These are phyloP conservation scores for Fraxinus baroniana DNA, from an alignment of 305 asterid species.

Conservation along the genomic window DNA sequence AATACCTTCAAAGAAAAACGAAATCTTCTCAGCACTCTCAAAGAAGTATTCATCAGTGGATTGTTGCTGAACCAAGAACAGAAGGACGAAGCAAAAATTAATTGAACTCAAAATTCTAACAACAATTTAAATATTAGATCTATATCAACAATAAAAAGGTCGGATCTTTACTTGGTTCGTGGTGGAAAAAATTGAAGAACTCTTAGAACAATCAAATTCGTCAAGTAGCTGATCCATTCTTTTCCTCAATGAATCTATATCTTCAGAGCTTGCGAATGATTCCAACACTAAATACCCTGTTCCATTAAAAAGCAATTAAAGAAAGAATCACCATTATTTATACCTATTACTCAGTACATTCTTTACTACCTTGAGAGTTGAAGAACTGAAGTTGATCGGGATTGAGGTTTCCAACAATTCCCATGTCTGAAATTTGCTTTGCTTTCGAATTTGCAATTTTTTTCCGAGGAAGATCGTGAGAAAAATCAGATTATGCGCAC, in stretches of 20 bases:
- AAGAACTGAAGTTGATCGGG: slow-evolving; percentile 51
- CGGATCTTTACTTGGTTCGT: slow-evolving; percentile 64
- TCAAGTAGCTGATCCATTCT: slow-evolving; percentile 70
- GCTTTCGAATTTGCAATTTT: background rate
- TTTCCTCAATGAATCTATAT: slow-evolving; percentile 55
- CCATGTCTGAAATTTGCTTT: slow-evolving; percentile 31
- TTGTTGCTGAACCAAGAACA: slow-evolving; percentile 46
- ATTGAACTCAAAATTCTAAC: background rate
- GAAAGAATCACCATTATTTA: background rate
- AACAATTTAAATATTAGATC: background rate
- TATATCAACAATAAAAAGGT: background rate
- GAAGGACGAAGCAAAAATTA: slow-evolving; percentile 3
- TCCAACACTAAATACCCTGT: slow-evolving; percentile 77
- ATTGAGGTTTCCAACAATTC: slow-evolving; percentile 41
- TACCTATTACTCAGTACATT: background rate
- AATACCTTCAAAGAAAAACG: slow-evolving; percentile 97
- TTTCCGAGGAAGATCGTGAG: background rate
- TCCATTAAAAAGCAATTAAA: background rate
- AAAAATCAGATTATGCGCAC: background rate
- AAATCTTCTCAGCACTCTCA: slow-evolving; percentile 87
- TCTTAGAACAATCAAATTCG: slow-evolving; percentile 59
- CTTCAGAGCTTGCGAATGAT: slow-evolving; percentile 64
- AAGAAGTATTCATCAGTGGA: slow-evolving; percentile 75
- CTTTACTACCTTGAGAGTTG: slow-evolving; percentile 38
- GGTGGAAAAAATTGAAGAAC: slow-evolving; percentile 80